Conservation (phyloP, 2,329 filamentous ascomycete species). For the Coleophoma crateriformis region DNA sequence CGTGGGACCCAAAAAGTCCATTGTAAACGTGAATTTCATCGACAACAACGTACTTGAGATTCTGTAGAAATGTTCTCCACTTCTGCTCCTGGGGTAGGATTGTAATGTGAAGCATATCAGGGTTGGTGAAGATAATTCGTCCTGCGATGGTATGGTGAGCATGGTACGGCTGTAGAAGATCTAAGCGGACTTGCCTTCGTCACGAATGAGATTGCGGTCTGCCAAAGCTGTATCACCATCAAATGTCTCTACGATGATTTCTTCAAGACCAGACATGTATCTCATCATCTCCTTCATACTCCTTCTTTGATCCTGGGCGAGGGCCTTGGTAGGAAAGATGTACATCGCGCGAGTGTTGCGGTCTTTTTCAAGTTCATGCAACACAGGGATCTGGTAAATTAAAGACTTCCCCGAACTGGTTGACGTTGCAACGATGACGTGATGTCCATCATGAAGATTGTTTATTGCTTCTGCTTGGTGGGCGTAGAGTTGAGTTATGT, state of each 20-base stretch:
- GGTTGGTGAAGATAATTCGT: conserved; percentile 93
- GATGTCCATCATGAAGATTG: conserved; percentile 69
- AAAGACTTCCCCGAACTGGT: conserved; percentile 96
- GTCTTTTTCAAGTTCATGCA: conserved; percentile 80
- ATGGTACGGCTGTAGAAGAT: no score
- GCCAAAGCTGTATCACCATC: conserved; percentile 89
- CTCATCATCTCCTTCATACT: conserved; percentile 80
- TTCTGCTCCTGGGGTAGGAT: conserved; percentile 87
- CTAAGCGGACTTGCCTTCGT: conserved; percentile 48
- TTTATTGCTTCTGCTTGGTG: conserved; percentile 96
- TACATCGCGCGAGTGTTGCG: conserved; percentile 81
- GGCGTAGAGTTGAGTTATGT: conserved; percentile 79
- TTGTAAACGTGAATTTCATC: conserved; percentile 96
- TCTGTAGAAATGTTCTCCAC: conserved; percentile 85
- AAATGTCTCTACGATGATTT: conserved; percentile 82
- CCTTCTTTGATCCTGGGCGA: conserved; percentile 89
- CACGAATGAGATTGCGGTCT: conserved; percentile 73
- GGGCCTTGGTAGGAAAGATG: conserved; percentile 94
- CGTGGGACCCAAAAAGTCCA: conserved; percentile 86
- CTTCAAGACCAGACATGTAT: conserved; percentile 73
- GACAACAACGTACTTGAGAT: conserved; percentile 85
- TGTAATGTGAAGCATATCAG: conserved; percentile 94
- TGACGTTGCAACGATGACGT: conserved; percentile 90
- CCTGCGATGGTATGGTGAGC: conserved; percentile 21
- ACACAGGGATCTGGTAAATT: conserved; percentile 93